Evolutionary conservation across 208 protist species (phyloP), one percentile per base, ranked within the genome.

Genomic region (Leishmania martiniquensis): DNA sequence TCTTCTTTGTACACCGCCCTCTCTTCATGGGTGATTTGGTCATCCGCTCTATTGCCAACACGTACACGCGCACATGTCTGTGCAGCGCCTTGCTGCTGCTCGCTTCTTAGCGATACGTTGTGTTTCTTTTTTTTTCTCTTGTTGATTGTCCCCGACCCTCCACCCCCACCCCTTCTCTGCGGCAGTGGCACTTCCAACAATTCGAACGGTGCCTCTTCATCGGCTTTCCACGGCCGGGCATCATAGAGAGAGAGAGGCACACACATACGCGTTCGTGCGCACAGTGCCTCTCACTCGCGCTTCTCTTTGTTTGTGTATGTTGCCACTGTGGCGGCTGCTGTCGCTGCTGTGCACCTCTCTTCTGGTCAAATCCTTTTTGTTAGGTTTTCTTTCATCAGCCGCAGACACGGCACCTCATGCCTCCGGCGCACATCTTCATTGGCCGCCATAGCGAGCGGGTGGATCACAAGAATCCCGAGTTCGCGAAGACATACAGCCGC

Each of bases 371-470:
- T n/a, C n/a, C n/a, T n/a, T n/a, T n/a, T 54, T 73, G 25, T 55
- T 15, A 68, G 13, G 17, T 44, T 62, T 4, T 13, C n/a, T 74
- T 51, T 34, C 37, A 49, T 47, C 45, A 51, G 29, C 32, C 49
- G 51, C 22, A 37, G 1, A 17, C 55, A 25, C 6, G 12, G 22
- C 20, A n/a, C 57, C n/a, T n/a, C 0, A 90, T 87, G 86, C 75
- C 86, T 17, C 86, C 86, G 0, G 39, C 76, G 17, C 44, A 75
- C 13, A 83, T 89, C 32, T 81, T 87, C 57, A 77, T 89, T 69
- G 87, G 87, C 4, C 90, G 90, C 44, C 90, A 94, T 63, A 82
- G 88, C 52, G 88, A 93, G 65, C 81, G 90, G 20, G 49, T 81
- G 57, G 90, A 94, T 71, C 81, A 90, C 78, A 84, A 77, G 62